Evolutionary conservation across 1,139 yeast species (phyloP).

Genomic region (Zygosaccharomyces sapae): DNA sequence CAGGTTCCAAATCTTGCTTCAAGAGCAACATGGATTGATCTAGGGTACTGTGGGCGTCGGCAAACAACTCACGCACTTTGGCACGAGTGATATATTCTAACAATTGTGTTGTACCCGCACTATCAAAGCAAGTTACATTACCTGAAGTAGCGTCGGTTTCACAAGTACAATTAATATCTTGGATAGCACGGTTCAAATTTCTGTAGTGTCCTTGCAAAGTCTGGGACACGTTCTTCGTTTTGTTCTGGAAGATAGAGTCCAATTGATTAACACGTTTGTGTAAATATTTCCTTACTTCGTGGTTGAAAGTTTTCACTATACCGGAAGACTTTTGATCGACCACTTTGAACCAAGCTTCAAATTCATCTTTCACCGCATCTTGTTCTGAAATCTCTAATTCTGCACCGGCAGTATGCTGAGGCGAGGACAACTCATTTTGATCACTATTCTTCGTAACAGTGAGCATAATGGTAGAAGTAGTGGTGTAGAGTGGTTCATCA

Average conservation of each 20-base stretch:
- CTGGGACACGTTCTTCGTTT: constrained; percentile 44
- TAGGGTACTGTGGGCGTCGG: constrained; percentile 38
- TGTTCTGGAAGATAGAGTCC: constrained; percentile 41
- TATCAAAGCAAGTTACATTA: constrained; percentile 37
- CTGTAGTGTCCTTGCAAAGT: constrained; percentile 45
- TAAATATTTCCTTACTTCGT: constrained; percentile 38
- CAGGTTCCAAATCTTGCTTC: constrained; percentile 36
- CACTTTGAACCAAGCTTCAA: constrained; percentile 21
- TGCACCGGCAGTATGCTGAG: constrained; percentile 8
- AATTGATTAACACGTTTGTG: constrained; percentile 37
- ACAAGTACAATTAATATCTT: constrained; percentile 47
- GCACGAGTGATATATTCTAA: constrained; percentile 49
- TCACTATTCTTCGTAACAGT: constrained; percentile 9
- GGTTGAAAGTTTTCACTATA: constrained; percentile 23
- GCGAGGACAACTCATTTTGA: constrained; percentile 14
- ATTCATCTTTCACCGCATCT: constrained; percentile 21
- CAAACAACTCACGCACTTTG: constrained; percentile 48
- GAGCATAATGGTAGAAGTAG: constrained; percentile 10
- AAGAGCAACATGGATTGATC: constrained; percentile 41
- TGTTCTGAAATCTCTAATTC: constrained; percentile 17
- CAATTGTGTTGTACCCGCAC: constrained; percentile 34
- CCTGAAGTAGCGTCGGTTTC: constrained; percentile 44
- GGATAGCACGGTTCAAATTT: constrained; percentile 44
- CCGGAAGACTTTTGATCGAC: constrained; percentile 22
- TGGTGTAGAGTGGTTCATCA: constrained; percentile 11